Evolutionary conservation across 331 rosid species (phyloP), one percentile per base, ranked within the genome.

Genomic region (Phaseolus coccineus): DNA sequence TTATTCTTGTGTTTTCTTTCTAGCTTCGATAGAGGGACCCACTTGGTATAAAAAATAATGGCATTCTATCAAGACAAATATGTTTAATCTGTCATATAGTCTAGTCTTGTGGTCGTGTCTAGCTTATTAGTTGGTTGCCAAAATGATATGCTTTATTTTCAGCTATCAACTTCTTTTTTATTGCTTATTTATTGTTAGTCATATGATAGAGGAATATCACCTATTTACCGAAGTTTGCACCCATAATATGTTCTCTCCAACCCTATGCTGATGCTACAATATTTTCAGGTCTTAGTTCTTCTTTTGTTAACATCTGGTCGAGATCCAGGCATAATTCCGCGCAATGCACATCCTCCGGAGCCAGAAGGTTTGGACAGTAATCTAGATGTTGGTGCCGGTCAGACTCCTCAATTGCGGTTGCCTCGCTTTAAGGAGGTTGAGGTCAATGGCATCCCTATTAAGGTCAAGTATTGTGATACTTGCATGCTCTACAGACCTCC

Each of bases 401-500:
- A 92, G 88, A 94, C 97, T 79, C 97, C 98, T 31, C 98, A 91
- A 73, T 68, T 92, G 70, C 91, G 97, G 42, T 81, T 94, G 83
- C 97, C 97, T 69, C 92, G 97, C 33, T 81, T 87, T 77, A 94
- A 92, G 86, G 98, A 94, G 85, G 92, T 92, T 76, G 91, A 92
- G 47, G 94, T 92, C 85, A 94, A 94, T 33, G 98, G 98, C 4
- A 67, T 85, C 35, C 19, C 81, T 48, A 82, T 94, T 52, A 94
- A 87, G 85, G 88, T 94, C 82, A 94, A 94, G 81, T 94, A 94
- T 58, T 94, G 98, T 73, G 98, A 94, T 69, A 94, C 98, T 65
- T 94, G 98, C 87, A 94, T 92, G 98, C 98, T 94, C 57, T 94
- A 94, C 80, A 88, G 98, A 61, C 96, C 98, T 85, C 97, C 97